These are phyloP conservation scores for Colletotrichum trifolii DNA, from an alignment of 2,329 filamentous ascomycete species.

Conservation along the genomic window DNA sequence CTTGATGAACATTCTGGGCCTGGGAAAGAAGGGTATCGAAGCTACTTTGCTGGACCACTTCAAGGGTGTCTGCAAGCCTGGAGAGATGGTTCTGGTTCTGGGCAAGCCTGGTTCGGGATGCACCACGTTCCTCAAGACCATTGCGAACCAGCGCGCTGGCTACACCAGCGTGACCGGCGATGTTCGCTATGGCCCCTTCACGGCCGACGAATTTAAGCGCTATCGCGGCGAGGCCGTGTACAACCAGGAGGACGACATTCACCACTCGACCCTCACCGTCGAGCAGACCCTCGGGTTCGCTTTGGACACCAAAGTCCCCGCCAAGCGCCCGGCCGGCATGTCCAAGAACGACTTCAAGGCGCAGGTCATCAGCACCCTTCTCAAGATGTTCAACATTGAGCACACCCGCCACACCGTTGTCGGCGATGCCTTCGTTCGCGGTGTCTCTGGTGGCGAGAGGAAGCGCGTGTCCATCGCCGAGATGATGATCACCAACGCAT, in stretches of 20 bases:
- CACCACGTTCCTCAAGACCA: constrained; percentile 75
- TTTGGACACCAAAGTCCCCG: constrained; percentile 84
- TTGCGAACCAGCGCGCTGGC: constrained; percentile 72
- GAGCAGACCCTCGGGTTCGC: constrained; percentile 89
- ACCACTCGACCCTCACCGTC: constrained; percentile 87
- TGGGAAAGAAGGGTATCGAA: constrained; percentile 75
- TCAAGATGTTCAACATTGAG: constrained; percentile 95
- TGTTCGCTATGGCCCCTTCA: constrained; percentile 81
- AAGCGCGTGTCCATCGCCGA: constrained; percentile 87
- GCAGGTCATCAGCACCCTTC: constrained; percentile 76
- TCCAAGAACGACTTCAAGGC: constrained; percentile 80
- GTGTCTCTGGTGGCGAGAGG: constrained; percentile 82
- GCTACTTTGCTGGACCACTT: constrained; percentile 80
- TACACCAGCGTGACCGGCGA: constrained; percentile 72
- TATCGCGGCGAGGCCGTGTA: constrained; percentile 88
- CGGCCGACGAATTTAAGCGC: constrained; percentile 75
- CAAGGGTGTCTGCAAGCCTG: constrained; percentile 76
- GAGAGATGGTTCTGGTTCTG: constrained; percentile 89
- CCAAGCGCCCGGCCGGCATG: constrained; percentile 80
- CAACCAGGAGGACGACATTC: constrained; percentile 87
- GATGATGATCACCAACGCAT: constrained; percentile 80
- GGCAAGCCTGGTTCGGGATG: constrained; percentile 81
- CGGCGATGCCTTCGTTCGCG: constrained; percentile 83
- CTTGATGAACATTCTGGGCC: constrained; percentile 70
- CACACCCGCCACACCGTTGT: constrained; percentile 88